These are phyloP conservation scores for Chrysoporthe cubensis DNA, from an alignment of 2,329 filamentous ascomycete genomes.

Conservation along the genomic window DNA sequence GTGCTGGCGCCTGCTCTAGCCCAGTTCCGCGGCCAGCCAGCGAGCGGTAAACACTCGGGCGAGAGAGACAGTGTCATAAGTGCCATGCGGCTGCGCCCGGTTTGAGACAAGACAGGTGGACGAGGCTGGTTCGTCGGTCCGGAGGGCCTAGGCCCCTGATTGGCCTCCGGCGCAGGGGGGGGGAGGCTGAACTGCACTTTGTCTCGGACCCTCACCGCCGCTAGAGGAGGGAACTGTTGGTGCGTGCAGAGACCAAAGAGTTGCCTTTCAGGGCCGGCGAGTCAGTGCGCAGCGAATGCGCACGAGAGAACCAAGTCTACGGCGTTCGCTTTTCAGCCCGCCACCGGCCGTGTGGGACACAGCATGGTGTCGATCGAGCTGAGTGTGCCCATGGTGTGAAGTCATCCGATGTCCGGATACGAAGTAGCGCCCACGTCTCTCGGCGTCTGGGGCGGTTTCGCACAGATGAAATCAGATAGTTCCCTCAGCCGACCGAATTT, in stretches of 20 bases:
- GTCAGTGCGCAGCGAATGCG: neutral
- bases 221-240: constrained; percentile 1
- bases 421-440: neutral
- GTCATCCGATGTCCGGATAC: neutral
- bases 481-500: neutral
- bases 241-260: neutral
- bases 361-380: neutral
- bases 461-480: constrained; percentile 3
- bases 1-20: neutral
- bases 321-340: neutral
- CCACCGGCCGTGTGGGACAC: neutral
- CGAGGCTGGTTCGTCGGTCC: constrained; percentile 4
- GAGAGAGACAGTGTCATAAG: neutral
- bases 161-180: neutral
- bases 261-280: neutral
- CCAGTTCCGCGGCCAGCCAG: no score
- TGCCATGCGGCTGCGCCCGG: constrained; percentile 1
- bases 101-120: constrained; percentile 8
- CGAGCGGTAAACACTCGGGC: neutral
- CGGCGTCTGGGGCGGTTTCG: neutral
- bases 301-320: neutral
- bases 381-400: neutral
- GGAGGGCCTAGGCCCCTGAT: neutral
- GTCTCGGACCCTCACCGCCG: constrained; percentile 7
- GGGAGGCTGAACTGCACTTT: constrained; percentile 4